Percentiles rank a stretch among this genome's conserved stretches.
These are phyloP conservation scores for Colletotrichum horii DNA, from an alignment of 2,329 filamentous ascomycete species.

Conservation along the genomic window DNA sequence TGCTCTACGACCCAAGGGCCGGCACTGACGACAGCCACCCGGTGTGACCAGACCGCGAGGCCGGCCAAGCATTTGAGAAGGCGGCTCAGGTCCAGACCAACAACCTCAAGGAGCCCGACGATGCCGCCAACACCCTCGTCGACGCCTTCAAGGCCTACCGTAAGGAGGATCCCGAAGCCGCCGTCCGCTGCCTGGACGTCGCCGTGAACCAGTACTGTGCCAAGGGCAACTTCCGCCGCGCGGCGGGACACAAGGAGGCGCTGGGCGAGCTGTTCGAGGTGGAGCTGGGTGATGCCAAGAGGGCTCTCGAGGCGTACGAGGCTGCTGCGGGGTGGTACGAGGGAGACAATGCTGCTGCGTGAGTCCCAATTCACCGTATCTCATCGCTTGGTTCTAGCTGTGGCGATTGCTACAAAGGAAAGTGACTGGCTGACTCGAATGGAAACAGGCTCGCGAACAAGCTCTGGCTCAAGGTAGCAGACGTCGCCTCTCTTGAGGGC, in stretches of 20 bases:
- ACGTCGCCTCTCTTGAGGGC: conserved; percentile 79
- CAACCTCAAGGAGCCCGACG: conserved; percentile 88
- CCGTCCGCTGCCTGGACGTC: conserved; percentile 77
- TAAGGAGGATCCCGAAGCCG: conserved; percentile 83
- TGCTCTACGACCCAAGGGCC: background rate
- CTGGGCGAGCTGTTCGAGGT: conserved; percentile 86
- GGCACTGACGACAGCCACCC: background rate
- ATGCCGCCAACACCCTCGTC: conserved; percentile 85
- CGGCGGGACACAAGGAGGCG: conserved; percentile 89
- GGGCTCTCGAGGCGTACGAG: conserved; percentile 83
- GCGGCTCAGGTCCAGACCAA: conserved; percentile 81
- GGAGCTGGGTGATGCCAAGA: conserved; percentile 78
- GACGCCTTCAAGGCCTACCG: conserved; percentile 97
- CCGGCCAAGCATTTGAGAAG: conserved; percentile 84
- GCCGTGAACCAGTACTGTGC: conserved; percentile 86
- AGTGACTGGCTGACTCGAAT: background rate
- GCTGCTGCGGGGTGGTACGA: conserved; percentile 89
- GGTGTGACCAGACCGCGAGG: conserved; percentile 71
- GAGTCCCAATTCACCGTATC: conserved; percentile 39
- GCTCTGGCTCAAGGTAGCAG: conserved; percentile 89
- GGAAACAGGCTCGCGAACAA: conserved; percentile 81
- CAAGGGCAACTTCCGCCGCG: conserved; percentile 89
- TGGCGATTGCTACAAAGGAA: background rate
- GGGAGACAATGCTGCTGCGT: conserved; percentile 83
- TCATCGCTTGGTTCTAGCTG: background rate